Evolutionary conservation across 768 basidiomycete genomes (phyloP), one percentile per base, ranked within the genome.

Genomic region (Pleurotus giganteus): DNA sequence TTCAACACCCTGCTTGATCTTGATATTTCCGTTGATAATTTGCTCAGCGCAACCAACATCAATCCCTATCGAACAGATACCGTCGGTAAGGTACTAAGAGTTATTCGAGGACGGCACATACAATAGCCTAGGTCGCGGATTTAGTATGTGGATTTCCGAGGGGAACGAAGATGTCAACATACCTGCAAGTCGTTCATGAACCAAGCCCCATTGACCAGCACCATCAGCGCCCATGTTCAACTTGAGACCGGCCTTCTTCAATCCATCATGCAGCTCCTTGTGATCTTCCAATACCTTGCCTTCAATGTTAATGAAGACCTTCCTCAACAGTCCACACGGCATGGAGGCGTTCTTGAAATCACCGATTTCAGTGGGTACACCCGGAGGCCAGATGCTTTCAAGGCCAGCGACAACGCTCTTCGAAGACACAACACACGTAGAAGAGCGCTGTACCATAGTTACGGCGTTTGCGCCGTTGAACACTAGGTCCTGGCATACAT

Each of bases 11-110:
- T 78, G 78, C 69, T 83, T 85, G 56, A 85, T 65, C 60, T 80
- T 79, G 66, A 85, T 78, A 61, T 82, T 76, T 5, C 82, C 82
- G 39, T 76, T 69, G 28, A 73, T 72, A 58, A 85, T 79, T 54
- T 78, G 68, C 60, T 82, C 72, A 28, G 76, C 74, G 37, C 77
- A 77, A 24, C 81, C 83, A 46, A 76, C 74, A 57, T 81, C 79
- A 19, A 72, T 34, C 67, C 68, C 70, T 70, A 41, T 2, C 41
- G 13, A 19, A 11, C 8, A 29, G 8, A 13, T 37, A n/a, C n/a
- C n/a, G n/a, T n/a, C 29, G 37, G 15, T 19, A 44, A 24, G 41
- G n/a, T 28, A 36, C 7, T 11, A 7, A 54, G 15, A 17, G n/a
- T 23, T 19, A n/a, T 15, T 29, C 21, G 11, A 23, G 39, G 13